Conservation (phyloP, 306 rosid genomes). For the Lathyrus sativus region DNA sequence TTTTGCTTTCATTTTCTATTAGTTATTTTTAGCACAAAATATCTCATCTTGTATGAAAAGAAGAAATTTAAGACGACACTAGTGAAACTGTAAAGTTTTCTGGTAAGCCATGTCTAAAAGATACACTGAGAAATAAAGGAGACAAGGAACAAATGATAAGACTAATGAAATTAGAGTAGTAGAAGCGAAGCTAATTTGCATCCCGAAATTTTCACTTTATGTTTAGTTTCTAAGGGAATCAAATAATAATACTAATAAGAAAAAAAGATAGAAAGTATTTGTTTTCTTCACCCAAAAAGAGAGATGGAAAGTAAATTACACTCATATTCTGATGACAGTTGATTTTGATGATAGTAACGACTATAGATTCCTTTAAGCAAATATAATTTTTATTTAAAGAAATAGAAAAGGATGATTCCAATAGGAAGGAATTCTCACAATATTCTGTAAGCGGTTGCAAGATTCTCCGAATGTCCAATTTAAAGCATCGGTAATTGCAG, state of each 20-base stretch:
- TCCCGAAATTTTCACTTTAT: not conserved
- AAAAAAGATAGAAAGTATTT: no score
- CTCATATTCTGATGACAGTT: no score
- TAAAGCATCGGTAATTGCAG: conserved; percentile 86
- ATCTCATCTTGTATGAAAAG: conserved; percentile 8
- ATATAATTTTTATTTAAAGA: no score
- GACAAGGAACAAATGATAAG: not conserved
- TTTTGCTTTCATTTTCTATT: conserved; percentile 18
- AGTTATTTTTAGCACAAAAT: not conserved
- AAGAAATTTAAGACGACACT: conserved; percentile 1
- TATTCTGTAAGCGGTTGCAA: conserved; percentile 58
- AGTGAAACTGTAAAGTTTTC: not conserved
- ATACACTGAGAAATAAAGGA: conserved; percentile 29
- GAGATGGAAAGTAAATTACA: no score
- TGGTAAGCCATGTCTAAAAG: conserved; percentile 2
- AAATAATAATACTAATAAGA: not conserved
- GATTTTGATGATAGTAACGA: no score
- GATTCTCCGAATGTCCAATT: conserved; percentile 80
- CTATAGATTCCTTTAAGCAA: no score
- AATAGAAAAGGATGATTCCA: conserved; percentile 3
- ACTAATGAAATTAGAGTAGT: not conserved
- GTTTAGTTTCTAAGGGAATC: not conserved
- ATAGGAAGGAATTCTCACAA: conserved; percentile 45
- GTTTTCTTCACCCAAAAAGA: no score
- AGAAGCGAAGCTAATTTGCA: not conserved